phyloP scores from a whole-genome alignment of 2,329 filamentous ascomycete species.

The Diplodia seriata region DNA sequence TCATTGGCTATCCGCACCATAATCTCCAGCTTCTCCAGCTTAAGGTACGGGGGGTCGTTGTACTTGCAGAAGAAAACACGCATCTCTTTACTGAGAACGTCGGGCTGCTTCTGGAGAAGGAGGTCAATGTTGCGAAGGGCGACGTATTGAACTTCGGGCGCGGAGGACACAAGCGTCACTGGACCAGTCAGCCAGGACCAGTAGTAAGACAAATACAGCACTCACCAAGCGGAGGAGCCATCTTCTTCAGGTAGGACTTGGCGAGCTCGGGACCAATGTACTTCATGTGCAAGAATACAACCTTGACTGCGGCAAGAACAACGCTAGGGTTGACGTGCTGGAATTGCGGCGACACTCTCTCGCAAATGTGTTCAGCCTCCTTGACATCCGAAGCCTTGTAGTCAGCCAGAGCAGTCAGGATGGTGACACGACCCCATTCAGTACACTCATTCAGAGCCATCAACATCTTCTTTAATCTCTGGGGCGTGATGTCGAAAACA shows the following conservation, averaged over 20 bases:
- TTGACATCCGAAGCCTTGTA: conserved; percentile 88
- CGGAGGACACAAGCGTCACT: conserved; percentile 95
- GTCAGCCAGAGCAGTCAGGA: conserved; percentile 85
- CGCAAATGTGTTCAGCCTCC: conserved; percentile 97
- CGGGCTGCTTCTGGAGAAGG: conserved; percentile 91
- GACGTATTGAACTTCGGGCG: conserved; percentile 97
- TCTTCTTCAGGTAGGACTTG: conserved; percentile 93
- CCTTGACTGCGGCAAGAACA: conserved; percentile 95
- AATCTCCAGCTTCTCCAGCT: conserved; percentile 96
- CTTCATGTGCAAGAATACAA: conserved; percentile 96
- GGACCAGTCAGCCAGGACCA: conserved; percentile 38
- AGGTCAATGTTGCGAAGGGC: conserved; percentile 96
- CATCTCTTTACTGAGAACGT: conserved; percentile 96
- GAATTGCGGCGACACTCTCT: conserved; percentile 94
- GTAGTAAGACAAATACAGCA: conserved; percentile 31
- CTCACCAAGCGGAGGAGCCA: conserved; percentile 91
- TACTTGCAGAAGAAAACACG: conserved; percentile 99
- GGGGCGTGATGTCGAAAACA: conserved; percentile 80
- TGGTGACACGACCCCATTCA: conserved; percentile 96
- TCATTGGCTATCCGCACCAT: conserved; percentile 99
- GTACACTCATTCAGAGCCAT: conserved; percentile 98
- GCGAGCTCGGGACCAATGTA: conserved; percentile 78
- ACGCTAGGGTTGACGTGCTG: conserved; percentile 98
- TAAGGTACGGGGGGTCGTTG: conserved; percentile 97
- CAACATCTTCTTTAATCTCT: conserved; percentile 90